phyloP scores from a whole-genome alignment of 2,329 filamentous ascomycete species.

The Colletotrichum sp. region DNA sequence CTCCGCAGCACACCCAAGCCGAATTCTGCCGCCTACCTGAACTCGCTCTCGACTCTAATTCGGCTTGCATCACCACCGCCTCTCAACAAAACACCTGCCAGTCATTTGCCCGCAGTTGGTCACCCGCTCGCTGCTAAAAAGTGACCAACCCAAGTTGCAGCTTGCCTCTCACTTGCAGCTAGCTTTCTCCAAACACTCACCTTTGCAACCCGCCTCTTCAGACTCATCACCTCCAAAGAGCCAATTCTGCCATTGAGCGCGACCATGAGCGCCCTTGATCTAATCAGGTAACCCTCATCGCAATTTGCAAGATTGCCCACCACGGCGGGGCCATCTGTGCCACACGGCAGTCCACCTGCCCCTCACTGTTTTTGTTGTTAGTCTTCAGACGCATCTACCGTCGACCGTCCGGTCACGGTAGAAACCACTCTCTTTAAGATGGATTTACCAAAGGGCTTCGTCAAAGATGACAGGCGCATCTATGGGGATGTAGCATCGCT shows the following conservation, averaged over 20 bases:
- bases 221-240: not conserved
- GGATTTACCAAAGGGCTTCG: conserved; percentile 24
- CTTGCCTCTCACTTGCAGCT: conserved; percentile 20
- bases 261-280: conserved; percentile 14
- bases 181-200: not conserved
- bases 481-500: conserved; percentile 20
- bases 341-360: not conserved
- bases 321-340: conserved; percentile 18
- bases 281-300: conserved; percentile 15
- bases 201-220: not conserved
- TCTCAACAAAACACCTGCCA: conserved; percentile 5
- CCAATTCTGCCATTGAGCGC: conserved; percentile 5
- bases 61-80: not conserved
- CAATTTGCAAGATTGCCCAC: conserved; percentile 16
- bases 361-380: not conserved
- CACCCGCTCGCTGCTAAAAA: not conserved
- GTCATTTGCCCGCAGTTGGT: conserved; percentile 8
- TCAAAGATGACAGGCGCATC: conserved; percentile 24
- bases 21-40: not conserved
- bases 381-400: conserved; percentile 10
- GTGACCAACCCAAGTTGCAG: conserved; percentile 16
- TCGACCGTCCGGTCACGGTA: conserved; percentile 16
- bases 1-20: not conserved
- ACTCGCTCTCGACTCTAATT: not conserved
- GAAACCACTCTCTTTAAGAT: conserved; percentile 15